These are phyloP conservation scores for Truncatella angustata DNA, from an alignment of 2,329 filamentous ascomycete species.

Conservation along the genomic window DNA sequence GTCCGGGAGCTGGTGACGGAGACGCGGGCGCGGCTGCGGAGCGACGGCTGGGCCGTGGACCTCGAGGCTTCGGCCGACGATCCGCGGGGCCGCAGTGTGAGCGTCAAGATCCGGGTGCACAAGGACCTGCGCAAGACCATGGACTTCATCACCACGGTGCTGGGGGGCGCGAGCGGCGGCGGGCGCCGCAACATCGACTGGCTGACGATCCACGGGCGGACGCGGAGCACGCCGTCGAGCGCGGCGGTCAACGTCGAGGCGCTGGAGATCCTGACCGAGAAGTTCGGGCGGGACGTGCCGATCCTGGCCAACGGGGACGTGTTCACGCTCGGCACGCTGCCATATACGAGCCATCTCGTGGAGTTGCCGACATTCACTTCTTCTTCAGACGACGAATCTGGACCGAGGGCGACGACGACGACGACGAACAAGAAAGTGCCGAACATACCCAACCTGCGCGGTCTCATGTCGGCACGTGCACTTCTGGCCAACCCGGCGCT, in stretches of 20 bases:
- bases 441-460: slow-evolving; percentile 48
- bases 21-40: slow-evolving; percentile 49
- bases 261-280: slow-evolving; percentile 53
- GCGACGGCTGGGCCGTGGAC: slow-evolving; percentile 53
- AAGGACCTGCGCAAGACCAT: slow-evolving; percentile 60
- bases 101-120: slow-evolving; percentile 70
- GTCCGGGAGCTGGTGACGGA: slow-evolving; percentile 65
- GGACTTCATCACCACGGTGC: slow-evolving; percentile 61
- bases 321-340: slow-evolving; percentile 53
- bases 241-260: slow-evolving; percentile 61
- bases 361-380: slow-evolving; percentile 21
- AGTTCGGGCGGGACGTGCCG: slow-evolving; percentile 54
- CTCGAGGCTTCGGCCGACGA: slow-evolving; percentile 40
- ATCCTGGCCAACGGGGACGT: slow-evolving; percentile 69
- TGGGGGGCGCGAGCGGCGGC: slow-evolving; percentile 42
- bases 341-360: slow-evolving; percentile 37
- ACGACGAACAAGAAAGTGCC: slow-evolving; percentile 24
- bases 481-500: slow-evolving; percentile 66
- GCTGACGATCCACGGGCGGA: slow-evolving; percentile 69
- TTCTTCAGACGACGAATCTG: background rate
- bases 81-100: slow-evolving; percentile 55
- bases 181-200: slow-evolving; percentile 61
- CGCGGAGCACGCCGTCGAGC: slow-evolving; percentile 57
- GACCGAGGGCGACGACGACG: slow-evolving; percentile 11
- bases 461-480: slow-evolving; percentile 70